Percentiles rank a stretch among this genome's conserved stretches.
phyloP scores from a whole-genome alignment of 83 land plant genomes.

The Larix sibirica region DNA sequence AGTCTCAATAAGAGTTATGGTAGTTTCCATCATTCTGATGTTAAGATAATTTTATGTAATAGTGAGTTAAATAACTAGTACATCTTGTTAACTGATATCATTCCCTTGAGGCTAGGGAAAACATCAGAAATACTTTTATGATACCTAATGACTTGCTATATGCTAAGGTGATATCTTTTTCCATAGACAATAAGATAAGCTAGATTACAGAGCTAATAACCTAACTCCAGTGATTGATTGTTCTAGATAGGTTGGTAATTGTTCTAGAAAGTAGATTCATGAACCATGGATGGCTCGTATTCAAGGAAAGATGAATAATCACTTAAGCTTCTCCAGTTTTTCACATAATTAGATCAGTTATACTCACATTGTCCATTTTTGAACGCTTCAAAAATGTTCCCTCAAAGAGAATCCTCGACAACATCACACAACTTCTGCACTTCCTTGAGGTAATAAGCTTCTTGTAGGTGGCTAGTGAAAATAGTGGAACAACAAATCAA shows the following conservation, averaged over 20 bases:
- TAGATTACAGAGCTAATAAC: too few species aligned
- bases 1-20: neutral
- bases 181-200: too few species aligned
- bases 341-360: neutral
- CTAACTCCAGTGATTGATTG: too few species aligned
- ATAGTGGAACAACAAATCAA: too few species aligned
- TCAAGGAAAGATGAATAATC: neutral
- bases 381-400: too few species aligned
- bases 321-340: neutral
- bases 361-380: neutral
- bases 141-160: too few species aligned
- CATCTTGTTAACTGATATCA: neutral
- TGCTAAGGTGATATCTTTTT: too few species aligned
- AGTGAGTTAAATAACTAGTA: too few species aligned
- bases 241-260: neutral
- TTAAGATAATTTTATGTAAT: neutral
- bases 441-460: too few species aligned
- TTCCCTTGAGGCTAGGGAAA: neutral
- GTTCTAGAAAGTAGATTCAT: neutral
- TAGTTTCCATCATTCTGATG: neutral
- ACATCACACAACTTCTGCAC: too few species aligned
- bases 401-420: too few species aligned
- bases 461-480: too few species aligned
- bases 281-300: neutral
- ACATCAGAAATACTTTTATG: neutral